Conservation (phyloP, 2,329 filamentous ascomycete genomes). For the Chaetomiaceae sp. region DNA sequence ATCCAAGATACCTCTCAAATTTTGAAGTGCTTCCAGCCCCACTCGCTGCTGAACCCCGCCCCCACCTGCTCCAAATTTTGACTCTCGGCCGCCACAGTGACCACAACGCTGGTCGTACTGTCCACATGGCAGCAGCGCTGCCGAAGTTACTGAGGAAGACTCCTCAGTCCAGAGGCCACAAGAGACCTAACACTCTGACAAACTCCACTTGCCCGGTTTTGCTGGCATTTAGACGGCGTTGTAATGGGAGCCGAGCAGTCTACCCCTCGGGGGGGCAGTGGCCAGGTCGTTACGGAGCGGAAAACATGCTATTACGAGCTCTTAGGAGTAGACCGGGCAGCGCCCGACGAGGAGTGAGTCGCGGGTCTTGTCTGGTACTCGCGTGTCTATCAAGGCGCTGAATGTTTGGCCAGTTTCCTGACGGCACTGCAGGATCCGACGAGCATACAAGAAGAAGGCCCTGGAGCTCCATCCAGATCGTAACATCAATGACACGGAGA, state of each 20-base stretch:
- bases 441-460: conserved; percentile 83
- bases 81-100: too few relatives aligned
- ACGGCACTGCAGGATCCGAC: conserved; percentile 65
- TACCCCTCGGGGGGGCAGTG: conserved; percentile 31
- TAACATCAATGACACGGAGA: conserved; percentile 79
- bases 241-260: conserved; percentile 54
- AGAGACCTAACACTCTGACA: too few relatives aligned
- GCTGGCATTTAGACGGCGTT: too few relatives aligned
- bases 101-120: too few relatives aligned
- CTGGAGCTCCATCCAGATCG: conserved; percentile 92
- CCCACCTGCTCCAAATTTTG: too few relatives aligned
- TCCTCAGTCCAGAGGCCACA: too few relatives aligned
- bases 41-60: too few relatives aligned
- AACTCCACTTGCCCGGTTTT: background rate
- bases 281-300: conserved; percentile 24
- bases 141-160: too few relatives aligned
- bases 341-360: conserved; percentile 72
- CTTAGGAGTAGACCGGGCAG: conserved; percentile 64
- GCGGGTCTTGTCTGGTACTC: background rate
- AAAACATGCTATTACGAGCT: conserved; percentile 86
- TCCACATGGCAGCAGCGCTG: too few relatives aligned
- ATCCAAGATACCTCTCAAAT: too few relatives aligned
- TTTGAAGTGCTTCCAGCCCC: too few relatives aligned
- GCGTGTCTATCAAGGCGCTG: too few relatives aligned
- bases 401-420: background rate